A percentile compares a stretch with the other conserved stretches of the same genome.
Conservation (phyloP, 1,284 basidiomycete genomes). For the Boletus calvinii region DNA sequence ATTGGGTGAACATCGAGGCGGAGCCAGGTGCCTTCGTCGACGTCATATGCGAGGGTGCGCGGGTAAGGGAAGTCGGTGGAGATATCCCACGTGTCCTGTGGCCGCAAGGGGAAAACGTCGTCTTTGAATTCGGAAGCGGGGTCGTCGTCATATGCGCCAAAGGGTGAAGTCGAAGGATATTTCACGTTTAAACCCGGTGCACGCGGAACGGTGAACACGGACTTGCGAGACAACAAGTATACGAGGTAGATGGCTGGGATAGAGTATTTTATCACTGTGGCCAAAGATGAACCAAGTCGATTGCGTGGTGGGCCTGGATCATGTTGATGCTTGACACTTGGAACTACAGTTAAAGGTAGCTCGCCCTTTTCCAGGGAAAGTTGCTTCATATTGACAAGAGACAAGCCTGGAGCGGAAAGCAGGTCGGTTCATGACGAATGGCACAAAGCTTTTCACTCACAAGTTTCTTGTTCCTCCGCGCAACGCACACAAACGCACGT, state of each 20-base stretch:
- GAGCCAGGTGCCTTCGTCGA: slow-evolving; percentile 71
- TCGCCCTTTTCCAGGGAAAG: slow-evolving; percentile 20
- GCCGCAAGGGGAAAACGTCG: slow-evolving; percentile 62
- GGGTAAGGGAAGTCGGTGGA: slow-evolving; percentile 74
- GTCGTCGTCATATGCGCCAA: slow-evolving; percentile 22
- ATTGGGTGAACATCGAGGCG: slow-evolving; percentile 67
- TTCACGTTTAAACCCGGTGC: not conserved
- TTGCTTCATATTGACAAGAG: slow-evolving; percentile 11
- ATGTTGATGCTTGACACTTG: slow-evolving; percentile 1
- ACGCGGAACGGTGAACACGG: not conserved
- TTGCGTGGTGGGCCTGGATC: not conserved
- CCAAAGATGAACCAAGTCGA: slow-evolving; percentile 4
- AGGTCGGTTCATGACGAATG: not conserved
- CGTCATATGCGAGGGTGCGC: slow-evolving; percentile 62
- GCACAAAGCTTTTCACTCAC: slow-evolving; percentile 3
- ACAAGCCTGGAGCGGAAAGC: slow-evolving; percentile 6
- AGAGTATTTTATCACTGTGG: slow-evolving; percentile 20
- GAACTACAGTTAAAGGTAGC: slow-evolving; percentile 16
- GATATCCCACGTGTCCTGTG: slow-evolving; percentile 69
- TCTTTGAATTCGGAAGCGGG: slow-evolving; percentile 53
- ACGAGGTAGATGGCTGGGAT: slow-evolving; percentile 24
- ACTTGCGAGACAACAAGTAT: slow-evolving; percentile 19
- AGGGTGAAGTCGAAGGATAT: slow-evolving; percentile 6
- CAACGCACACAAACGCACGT: not conserved
- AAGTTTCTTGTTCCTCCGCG: not conserved